Conservation (phyloP, 352 stramenopile genomes). For the Pythium pyrilobum region DNA sequence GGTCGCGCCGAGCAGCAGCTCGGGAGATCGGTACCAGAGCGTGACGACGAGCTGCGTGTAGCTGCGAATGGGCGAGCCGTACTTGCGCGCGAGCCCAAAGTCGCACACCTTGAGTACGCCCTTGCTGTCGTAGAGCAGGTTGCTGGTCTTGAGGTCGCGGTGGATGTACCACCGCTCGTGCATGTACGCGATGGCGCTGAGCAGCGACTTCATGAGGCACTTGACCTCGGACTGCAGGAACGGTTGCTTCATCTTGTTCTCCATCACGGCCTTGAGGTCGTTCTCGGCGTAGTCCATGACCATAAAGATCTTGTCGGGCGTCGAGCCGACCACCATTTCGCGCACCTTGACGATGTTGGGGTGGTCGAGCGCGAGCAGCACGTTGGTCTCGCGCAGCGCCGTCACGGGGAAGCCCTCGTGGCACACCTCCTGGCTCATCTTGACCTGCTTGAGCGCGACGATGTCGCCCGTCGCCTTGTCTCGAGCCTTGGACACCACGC, state of each 20-base stretch:
- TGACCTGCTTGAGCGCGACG: constrained; percentile 92
- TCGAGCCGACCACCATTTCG: constrained; percentile 87
- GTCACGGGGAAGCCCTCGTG: constrained; percentile 84
- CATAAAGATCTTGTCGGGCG: constrained; percentile 88
- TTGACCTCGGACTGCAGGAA: constrained; percentile 92
- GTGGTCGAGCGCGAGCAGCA: constrained; percentile 74
- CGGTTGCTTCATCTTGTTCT: constrained; percentile 76
- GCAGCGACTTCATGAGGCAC: constrained; percentile 89
- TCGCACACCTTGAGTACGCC: constrained; percentile 82
- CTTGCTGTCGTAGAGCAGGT: constrained; percentile 92
- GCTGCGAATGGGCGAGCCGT: constrained; percentile 59
- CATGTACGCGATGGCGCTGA: constrained; percentile 88
- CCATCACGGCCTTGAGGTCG: constrained; percentile 83
- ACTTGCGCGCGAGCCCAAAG: constrained; percentile 82
- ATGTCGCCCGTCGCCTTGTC: constrained; percentile 89
- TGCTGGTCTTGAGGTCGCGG: constrained; percentile 97
- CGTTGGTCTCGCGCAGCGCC: constrained; percentile 82
- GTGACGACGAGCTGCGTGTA: constrained; percentile 94
- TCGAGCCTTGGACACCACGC: constrained; percentile 93
- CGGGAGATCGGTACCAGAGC: constrained; percentile 92
- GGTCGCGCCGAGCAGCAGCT: constrained; percentile 89
- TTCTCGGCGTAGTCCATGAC: constrained; percentile 90
- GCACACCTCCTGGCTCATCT: constrained; percentile 69
- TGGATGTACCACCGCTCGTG: constrained; percentile 93
- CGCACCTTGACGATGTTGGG: constrained; percentile 85